A percentile compares a stretch with the other conserved stretches of the same genome.
Evolutionary conservation across 441 rosid species (phyloP).

Genomic region (Erodium moschatum): DNA sequence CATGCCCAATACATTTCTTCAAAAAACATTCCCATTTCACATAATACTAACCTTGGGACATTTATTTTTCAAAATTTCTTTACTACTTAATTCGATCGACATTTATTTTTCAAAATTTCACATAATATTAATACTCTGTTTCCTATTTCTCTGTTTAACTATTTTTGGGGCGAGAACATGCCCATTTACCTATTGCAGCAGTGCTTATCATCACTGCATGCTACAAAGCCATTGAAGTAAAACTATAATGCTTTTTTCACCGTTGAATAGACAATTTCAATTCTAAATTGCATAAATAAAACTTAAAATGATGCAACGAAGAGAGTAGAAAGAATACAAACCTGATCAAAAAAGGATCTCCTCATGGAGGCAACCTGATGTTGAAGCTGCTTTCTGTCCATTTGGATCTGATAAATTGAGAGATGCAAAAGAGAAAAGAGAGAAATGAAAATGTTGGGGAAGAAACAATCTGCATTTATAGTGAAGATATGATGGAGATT

Average conservation of each 20-base stretch:
- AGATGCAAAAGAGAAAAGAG: background rate
- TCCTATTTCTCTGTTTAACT: too few relatives aligned
- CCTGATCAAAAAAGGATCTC: conserved; percentile 60
- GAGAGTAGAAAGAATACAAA: conserved; percentile 9
- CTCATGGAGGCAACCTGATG: conserved; percentile 35
- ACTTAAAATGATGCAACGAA: background rate
- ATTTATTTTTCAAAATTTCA: too few relatives aligned
- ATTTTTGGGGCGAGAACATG: too few relatives aligned
- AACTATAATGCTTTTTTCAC: too few relatives aligned
- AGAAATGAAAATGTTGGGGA: background rate
- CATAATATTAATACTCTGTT: too few relatives aligned
- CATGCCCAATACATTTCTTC: background rate
- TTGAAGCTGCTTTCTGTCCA: conserved; percentile 37
- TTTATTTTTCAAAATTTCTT: too few relatives aligned
- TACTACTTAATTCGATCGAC: too few relatives aligned
- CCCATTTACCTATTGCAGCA: too few relatives aligned
- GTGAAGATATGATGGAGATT: background rate
- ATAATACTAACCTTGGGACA: background rate
- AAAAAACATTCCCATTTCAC: background rate
- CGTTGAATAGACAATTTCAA: too few relatives aligned
- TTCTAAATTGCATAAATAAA: background rate
- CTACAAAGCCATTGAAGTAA: too few relatives aligned
- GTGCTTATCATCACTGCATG: too few relatives aligned
- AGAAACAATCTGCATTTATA: background rate
- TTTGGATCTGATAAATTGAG: conserved; percentile 7